Conservation (phyloP, 2,329 filamentous ascomycete genomes). For the Xylaria sp. region DNA sequence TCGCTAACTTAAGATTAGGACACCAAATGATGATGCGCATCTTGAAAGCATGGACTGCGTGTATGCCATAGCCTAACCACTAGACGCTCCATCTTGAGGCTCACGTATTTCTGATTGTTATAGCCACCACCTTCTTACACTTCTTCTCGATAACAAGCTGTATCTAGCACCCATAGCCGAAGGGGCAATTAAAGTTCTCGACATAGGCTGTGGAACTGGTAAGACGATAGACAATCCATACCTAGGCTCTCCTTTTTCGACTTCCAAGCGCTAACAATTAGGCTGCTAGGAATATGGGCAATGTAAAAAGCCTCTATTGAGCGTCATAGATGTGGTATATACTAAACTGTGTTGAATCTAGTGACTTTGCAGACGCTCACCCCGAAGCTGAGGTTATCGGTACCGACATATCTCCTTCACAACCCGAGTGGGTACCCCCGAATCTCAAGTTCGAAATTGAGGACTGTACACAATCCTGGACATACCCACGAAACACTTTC, state of each 20-base stretch:
- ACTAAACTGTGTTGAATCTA: constrained; percentile 42
- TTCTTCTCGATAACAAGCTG: constrained; percentile 48
- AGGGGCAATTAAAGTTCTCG: constrained; percentile 48
- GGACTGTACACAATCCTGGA: constrained; percentile 65
- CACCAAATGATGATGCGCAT: constrained; percentile 40
- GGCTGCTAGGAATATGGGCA: constrained; percentile 50
- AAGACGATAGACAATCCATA: constrained; percentile 21
- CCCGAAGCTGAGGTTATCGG: constrained; percentile 62
- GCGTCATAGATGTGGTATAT: constrained; percentile 12
- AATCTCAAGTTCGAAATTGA: constrained; percentile 74
- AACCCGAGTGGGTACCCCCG: constrained; percentile 66
- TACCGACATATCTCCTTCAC: constrained; percentile 68
- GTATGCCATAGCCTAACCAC: constrained; percentile 18
- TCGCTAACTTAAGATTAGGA: constrained; percentile 30
- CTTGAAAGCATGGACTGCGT: constrained; percentile 40
- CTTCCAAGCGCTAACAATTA: constrained; percentile 19
- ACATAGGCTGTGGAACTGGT: constrained; percentile 54
- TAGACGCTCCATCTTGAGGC: not conserved
- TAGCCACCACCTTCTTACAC: constrained; percentile 47
- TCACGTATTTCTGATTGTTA: constrained; percentile 11
- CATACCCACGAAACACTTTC: constrained; percentile 54
- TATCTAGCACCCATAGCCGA: constrained; percentile 51
- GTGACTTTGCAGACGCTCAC: constrained; percentile 59
- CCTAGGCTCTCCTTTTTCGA: not conserved
- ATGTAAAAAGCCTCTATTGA: constrained; percentile 42